Percentiles rank a stretch among this genome's conserved stretches.
Evolutionary conservation across 257 asterid genomes (phyloP).

Genomic region (Solanum arcanum): DNA sequence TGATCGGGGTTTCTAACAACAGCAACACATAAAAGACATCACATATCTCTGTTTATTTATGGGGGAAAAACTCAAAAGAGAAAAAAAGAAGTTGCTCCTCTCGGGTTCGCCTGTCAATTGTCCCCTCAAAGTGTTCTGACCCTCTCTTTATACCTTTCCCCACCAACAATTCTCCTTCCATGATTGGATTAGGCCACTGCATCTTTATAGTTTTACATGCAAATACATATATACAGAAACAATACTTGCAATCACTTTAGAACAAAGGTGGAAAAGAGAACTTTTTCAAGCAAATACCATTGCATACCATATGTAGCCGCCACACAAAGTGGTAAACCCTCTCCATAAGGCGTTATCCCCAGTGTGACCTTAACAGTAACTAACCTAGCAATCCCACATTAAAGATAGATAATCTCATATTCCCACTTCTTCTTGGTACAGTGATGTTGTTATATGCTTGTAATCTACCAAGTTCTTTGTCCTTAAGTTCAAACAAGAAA

Average conservation of each 20-base stretch:
- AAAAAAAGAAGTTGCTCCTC: background rate
- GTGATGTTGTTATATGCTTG: background rate
- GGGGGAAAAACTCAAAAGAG: background rate
- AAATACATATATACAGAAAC: background rate
- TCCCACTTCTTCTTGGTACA: background rate
- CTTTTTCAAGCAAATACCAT: background rate
- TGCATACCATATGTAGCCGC: background rate
- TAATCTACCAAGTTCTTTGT: background rate
- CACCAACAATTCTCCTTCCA: background rate
- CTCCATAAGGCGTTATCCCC: background rate
- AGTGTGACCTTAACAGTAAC: background rate
- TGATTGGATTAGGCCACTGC: background rate
- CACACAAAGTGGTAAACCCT: background rate
- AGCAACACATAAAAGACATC: background rate
- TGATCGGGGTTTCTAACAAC: background rate
- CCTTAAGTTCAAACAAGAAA: background rate
- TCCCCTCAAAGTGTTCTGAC: background rate
- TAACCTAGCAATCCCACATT: background rate
- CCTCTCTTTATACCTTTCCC: background rate
- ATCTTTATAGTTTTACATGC: background rate
- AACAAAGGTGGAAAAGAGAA: background rate
- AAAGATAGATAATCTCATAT: background rate
- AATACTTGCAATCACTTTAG: background rate
- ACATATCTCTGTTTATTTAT: background rate
- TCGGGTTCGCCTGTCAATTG: background rate